Conservation (phyloP, 1,284 basidiomycete genomes). For the Ustilago loliicola region DNA sequence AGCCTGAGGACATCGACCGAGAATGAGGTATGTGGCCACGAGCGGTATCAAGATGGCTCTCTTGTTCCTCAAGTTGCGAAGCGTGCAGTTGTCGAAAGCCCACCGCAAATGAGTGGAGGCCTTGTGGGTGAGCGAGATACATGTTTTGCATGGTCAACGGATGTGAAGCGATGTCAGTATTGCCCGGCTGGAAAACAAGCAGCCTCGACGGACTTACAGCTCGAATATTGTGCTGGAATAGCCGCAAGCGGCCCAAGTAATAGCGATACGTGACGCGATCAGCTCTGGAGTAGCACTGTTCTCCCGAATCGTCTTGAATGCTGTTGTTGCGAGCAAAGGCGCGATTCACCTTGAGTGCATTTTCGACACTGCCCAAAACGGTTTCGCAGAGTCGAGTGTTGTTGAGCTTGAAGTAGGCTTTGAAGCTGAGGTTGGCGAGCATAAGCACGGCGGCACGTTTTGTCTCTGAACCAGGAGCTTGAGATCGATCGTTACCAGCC, state of each 20-base stretch:
- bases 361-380: constrained; percentile 71
- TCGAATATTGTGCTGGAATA: constrained; percentile 71
- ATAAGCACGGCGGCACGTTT: constrained; percentile 66
- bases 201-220: constrained; percentile 45
- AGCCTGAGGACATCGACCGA: constrained; percentile 69
- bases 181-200: not conserved
- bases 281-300: constrained; percentile 67
- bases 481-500: constrained; percentile 67
- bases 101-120: constrained; percentile 69
- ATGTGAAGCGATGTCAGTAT: not conserved
- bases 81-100: constrained; percentile 70
- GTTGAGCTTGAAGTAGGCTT: constrained; percentile 69
- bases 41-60: constrained; percentile 71
- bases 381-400: constrained; percentile 72
- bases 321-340: constrained; percentile 27
- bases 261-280: constrained; percentile 71
- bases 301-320: constrained; percentile 51
- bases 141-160: not conserved
- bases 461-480: constrained; percentile 53
- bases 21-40: constrained; percentile 69
- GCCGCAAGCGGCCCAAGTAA: constrained; percentile 71
- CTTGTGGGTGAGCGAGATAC: constrained; percentile 24
- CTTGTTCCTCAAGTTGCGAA: constrained; percentile 58
- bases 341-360: constrained; percentile 67
- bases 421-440: constrained; percentile 68